Evolutionary conservation across 805 yeast species (phyloP), one percentile per base, ranked within the genome.

Genomic region (Yarrowia osloensis): DNA sequence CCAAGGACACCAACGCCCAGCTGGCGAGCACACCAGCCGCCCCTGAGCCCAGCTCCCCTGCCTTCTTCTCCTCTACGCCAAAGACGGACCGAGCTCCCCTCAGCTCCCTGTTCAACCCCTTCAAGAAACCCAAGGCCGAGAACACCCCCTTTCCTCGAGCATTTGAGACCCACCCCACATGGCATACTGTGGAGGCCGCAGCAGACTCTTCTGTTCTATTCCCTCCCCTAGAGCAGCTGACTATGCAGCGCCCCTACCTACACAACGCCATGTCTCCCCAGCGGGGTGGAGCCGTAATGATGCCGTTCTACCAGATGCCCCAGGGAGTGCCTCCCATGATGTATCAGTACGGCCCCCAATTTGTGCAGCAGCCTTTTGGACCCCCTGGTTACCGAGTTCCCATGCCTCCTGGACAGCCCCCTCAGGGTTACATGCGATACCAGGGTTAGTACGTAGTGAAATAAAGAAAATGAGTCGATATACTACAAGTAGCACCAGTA

Each of bases 241-340:
- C 66, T 11, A 44, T 44, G 44, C 66, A 61, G 44, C 66, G 66
- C n/a, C 66, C 66, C 21, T 61, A 33, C 54, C 44, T 44, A 17
- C 52, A 61, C 42, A 61, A 46, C 31, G 52, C 66, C 52, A 61
- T 61, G 66, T 61, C 66, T 8, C 66, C 66, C 33, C 66, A 61
- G 19, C 66, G 66, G 17, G 66, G 66, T 17, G 66, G 54, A 33
- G 54, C 66, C 22, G 66, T 46, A 26, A 44, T 61, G 66, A 61
- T 61, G 66, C 66, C 66, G 46, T 61, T 44, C 54, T 61, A 61
- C 54, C 54, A 44, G 44, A 61, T 46, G 42, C 54, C 66, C 7
- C 66, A 44, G 40, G 66, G 66, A 31, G 66, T 61, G 3, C 54
- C 54, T 21, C 66, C 66, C 42, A 61, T 61, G 54, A 46, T 61